Evolutionary conservation across 148 eudicot genomes (phyloP), one percentile per base, ranked within the genome.

Genomic region (Rhododendron griersonianum): DNA sequence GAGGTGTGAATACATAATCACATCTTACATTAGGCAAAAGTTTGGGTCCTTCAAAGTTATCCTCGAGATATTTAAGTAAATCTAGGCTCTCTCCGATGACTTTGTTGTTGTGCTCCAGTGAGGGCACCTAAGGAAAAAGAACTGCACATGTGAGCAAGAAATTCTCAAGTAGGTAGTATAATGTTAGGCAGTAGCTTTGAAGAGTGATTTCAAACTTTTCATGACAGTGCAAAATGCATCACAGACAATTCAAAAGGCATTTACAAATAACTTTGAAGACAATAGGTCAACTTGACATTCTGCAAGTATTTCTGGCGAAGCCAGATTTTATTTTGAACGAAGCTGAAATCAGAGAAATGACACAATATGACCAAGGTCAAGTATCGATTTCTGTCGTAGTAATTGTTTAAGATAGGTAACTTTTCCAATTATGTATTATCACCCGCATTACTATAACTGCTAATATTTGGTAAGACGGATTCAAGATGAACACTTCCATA

Each of bases 31-130:
- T 87, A 21, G 96, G 94, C 59, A 88, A 87, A 5, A 96, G 92
- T 35, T 92, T 53, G 45, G 96, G 98, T 25, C 96, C 98, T 90
- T 92, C 92, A 85, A 96, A 96, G 90, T 94, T 90, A 57, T 80
- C 80, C 50, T 96, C 95, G 0, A 96, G 13, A 82, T 93, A 96
- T 88, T 92, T 93, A n/a, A 95, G 51, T 87, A 95, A 88, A 84
- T 94, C 96, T 81, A 95, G 89, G 53, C 97, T 95, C 88, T 95
- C 97, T 81, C 92, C 94, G 33, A 69, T 91, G 48, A 94, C 81
- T 84, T 91, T 87, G 67, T 89, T 89, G 82, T 94, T 87, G 91
- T 94, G 93, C 83, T 95, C 98, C 90, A 95, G 87, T 25, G 95
- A 73, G 53, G 98, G 98, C 45, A 95, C 98, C 96, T 94, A 61